These are phyloP conservation scores for Sporothrix luriei DNA, from an alignment of 2,329 filamentous ascomycete species.

Conservation along the genomic window DNA sequence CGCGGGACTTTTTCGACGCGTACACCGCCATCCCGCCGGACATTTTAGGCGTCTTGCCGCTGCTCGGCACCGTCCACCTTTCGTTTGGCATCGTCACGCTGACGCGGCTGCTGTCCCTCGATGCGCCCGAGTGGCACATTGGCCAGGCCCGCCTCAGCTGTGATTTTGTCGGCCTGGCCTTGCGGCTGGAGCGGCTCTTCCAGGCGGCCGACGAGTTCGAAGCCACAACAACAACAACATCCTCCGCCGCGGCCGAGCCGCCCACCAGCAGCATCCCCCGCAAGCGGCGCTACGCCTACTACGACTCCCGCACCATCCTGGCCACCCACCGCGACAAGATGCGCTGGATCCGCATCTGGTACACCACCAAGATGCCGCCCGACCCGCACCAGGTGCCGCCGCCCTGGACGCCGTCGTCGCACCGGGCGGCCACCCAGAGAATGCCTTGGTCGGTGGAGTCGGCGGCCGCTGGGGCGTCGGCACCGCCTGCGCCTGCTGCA, in stretches of 20 bases:
- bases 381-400: conserved; percentile 4
- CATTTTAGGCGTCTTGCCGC: conserved; percentile 41
- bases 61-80: conserved; percentile 40
- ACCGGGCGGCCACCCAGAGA: too few species aligned
- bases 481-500: neutral
- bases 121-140: conserved; percentile 46
- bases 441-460: conserved; percentile 5
- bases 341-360: conserved; percentile 49
- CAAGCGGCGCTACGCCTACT: conserved; percentile 38
- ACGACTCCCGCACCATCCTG: conserved; percentile 41
- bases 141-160: conserved; percentile 42
- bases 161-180: conserved; percentile 41
- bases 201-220: conserved; percentile 36
- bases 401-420: neutral
- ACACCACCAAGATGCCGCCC: conserved; percentile 33
- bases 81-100: conserved; percentile 45
- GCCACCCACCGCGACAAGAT: conserved; percentile 44
- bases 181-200: conserved; percentile 41
- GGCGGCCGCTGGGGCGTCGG: neutral
- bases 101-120: conserved; percentile 44
- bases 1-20: conserved; percentile 39
- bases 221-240: neutral
- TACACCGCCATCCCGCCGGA: conserved; percentile 39
- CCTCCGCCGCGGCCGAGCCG: neutral
- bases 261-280: conserved; percentile 23